Percentiles rank a stretch among this genome's conserved stretches.
Evolutionary conservation across 2,329 filamentous ascomycete genomes (phyloP).

Genomic region (Graphiopsis chlorocephala): DNA sequence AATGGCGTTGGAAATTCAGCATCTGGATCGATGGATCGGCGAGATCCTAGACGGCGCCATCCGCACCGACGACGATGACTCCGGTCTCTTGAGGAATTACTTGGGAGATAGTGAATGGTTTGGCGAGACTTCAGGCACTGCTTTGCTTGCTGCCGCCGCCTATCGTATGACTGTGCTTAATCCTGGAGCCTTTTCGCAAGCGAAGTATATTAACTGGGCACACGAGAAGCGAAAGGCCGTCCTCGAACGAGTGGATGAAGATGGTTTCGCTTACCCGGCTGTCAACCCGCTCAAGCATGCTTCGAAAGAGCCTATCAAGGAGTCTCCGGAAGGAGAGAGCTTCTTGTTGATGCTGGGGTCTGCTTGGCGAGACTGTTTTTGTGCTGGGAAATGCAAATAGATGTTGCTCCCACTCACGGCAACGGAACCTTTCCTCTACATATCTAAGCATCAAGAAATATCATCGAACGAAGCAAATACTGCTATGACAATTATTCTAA

Average conservation of each 20-base stretch:
- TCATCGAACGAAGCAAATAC: neutral
- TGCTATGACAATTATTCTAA: too few species aligned
- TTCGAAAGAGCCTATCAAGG: conserved; percentile 33
- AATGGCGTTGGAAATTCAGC: conserved; percentile 23
- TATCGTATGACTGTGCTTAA: conserved; percentile 47
- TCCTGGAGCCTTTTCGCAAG: conserved; percentile 35
- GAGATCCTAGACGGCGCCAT: conserved; percentile 40
- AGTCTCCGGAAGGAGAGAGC: conserved; percentile 44
- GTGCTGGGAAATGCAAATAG: conserved; percentile 22
- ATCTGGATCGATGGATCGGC: conserved; percentile 35
- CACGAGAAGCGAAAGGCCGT: conserved; percentile 40
- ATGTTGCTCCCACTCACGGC: too few species aligned
- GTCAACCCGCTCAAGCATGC: conserved; percentile 42
- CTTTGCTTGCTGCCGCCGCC: conserved; percentile 43
- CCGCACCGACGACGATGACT: conserved; percentile 33
- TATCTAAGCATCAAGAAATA: neutral
- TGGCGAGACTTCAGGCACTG: conserved; percentile 50
- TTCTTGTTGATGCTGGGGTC: conserved; percentile 45
- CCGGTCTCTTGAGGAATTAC: conserved; percentile 48
- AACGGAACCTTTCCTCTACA: neutral
- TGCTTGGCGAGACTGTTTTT: conserved; percentile 43
- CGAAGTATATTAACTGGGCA: conserved; percentile 41
- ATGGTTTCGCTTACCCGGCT: conserved; percentile 41
- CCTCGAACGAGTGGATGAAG: conserved; percentile 33
- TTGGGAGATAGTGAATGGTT: conserved; percentile 45